Base-by-base conservation (phyloP, 495 filamentous ascomycete species). In the Xylaria intraflava region DNA sequence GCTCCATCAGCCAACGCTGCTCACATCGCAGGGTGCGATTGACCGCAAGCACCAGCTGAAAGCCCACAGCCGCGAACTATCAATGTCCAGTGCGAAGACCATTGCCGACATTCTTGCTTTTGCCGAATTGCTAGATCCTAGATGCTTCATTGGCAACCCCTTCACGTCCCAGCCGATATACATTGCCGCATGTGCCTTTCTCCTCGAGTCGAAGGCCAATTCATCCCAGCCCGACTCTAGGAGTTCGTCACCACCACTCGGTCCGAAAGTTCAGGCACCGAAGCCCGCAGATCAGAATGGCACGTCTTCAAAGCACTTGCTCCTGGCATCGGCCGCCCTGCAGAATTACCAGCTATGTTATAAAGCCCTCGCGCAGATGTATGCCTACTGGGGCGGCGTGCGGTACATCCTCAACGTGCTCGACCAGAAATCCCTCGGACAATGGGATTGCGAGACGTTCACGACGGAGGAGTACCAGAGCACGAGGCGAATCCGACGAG, bases 131-230 rank as follows among this genome's bases (percentile, higher is more conserved):
- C 83, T 89, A 36, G 87, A 90, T 66, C 83, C 84, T 2, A 85
- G 84, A 68, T 87, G 87, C 55, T 85, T 88, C 54, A 85, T 88
- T 45, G 87, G 87, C 9, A 92, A 91, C 51, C 89, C 89, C 0
- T 94, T 94, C 51, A 94, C 86, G 2, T 89, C 85, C 26, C 89
- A 94, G 67, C 89, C 89, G 10, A 90, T 94, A 62, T 94, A 91
- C 62, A 90, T 94, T 59, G 88, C 88, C 3, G 89, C 87, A 6
- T 91, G 88, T 62, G 88, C 88, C 5, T 94, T 94, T 58, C 70
- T 94, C 14, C 85, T 88, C 75, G 88, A 94, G 60, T 86, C 85
- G 14, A 81, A 71, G n/a, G 75, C 83, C 43, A 81, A 73, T 36
- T 67, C 73, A 7, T 82, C 81, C 14, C 72, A 79, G 19, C 76